Evolutionary conservation across 108 stramenopile species (phyloP), one percentile per base, ranked within the genome.

Genomic region (Tribonema minus): DNA sequence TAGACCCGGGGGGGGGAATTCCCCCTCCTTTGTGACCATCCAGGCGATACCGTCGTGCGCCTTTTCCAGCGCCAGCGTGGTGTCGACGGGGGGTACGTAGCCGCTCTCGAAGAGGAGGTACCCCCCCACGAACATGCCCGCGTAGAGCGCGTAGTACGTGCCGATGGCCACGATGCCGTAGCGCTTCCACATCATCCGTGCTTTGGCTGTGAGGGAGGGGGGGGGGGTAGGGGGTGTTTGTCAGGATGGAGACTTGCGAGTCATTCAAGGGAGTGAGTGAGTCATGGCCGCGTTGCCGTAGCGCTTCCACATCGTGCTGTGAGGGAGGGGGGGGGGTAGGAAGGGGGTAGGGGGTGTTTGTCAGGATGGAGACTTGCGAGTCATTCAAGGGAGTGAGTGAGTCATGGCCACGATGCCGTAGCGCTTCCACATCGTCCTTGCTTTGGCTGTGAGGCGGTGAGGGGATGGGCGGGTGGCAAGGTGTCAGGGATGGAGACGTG

Each of bases 161-260:
- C 84, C 84, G 33, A 84, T 78, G 27, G 77, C 76, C 2, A 83
- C 67, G 15, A 71, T 32, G 0, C 84, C 84, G 30, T 84, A 84
- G 28, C 37, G 62, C 36, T 83, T 75, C 82, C 82, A 84, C 37
- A 84, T 37, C 26, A 75, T n/a, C n/a, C n/a, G n/a, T n/a, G n/a
- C n/a, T n/a, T n/a, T n/a, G n/a, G n/a, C n/a, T n/a, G n/a, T n/a
- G n/a, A n/a, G n/a, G n/a, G n/a, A n/a, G n/a, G n/a, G n/a, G n/a
- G n/a, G n/a, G n/a, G n/a, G n/a, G n/a, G n/a, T n/a, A n/a, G n/a
- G n/a, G n/a, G n/a, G n/a, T n/a, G n/a, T n/a, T n/a, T n/a, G n/a
- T n/a, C n/a, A n/a, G n/a, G n/a, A n/a, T n/a, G n/a, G n/a, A n/a
- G n/a, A n/a, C n/a, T n/a, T n/a, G n/a, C n/a, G n/a, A n/a, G n/a